Evolutionary conservation across 108 stramenopile species (phyloP).

Genomic region (Pseudonitzschia multistriata): DNA sequence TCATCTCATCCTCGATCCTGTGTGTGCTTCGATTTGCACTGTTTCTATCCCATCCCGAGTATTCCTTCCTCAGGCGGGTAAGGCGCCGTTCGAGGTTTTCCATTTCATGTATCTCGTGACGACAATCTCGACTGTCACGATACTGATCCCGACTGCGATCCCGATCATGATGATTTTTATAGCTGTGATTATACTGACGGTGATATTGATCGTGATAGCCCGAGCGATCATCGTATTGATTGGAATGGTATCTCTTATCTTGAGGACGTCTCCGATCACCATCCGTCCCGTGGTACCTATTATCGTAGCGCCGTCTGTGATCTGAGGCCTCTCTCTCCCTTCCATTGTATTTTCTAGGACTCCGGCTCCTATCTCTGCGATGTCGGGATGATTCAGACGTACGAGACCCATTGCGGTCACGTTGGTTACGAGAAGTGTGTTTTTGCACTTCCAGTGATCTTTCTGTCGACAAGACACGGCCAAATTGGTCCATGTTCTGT

Average conservation of each 20-base stretch:
- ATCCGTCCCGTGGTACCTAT: background rate
- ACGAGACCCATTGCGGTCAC: background rate
- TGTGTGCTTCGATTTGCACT: slow-evolving; percentile 2
- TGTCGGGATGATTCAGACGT: background rate
- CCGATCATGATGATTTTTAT: background rate
- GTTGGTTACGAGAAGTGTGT: background rate
- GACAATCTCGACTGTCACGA: slow-evolving; percentile 5
- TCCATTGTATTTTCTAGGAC: background rate
- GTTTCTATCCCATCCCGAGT: slow-evolving; percentile 1
- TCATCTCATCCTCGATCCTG: slow-evolving; percentile 29
- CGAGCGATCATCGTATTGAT: slow-evolving; percentile 2
- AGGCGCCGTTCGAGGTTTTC: slow-evolving; percentile 30
- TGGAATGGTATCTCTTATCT: background rate
- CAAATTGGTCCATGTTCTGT: background rate
- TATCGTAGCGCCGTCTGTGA: slow-evolving; percentile 12
- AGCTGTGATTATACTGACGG: background rate
- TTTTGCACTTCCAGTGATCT: background rate
- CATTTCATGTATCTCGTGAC: slow-evolving; percentile 8
- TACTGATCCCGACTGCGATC: slow-evolving; percentile 14
- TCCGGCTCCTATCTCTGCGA: background rate
- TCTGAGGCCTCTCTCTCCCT: slow-evolving; percentile 11
- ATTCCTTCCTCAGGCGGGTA: slow-evolving; percentile 11
- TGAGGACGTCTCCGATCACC: slow-evolving; percentile 12
- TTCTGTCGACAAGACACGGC: background rate
- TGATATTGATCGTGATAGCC: background rate